Evolutionary conservation across 2,329 filamentous ascomycete genomes (phyloP).

Genomic region (Alternaria arborescens): DNA sequence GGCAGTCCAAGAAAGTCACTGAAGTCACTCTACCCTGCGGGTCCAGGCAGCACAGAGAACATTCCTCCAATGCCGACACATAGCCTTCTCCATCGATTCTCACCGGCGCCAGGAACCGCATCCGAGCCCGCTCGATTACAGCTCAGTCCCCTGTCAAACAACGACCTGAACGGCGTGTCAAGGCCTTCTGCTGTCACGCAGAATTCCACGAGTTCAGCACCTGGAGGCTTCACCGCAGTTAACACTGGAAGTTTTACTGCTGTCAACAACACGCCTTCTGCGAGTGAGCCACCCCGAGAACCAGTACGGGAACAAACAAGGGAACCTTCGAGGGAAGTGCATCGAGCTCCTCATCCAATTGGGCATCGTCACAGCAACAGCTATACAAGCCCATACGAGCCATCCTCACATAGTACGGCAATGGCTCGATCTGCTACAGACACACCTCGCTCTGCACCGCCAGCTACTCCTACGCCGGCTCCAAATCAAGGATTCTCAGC

Average conservation of each 20-base stretch:
- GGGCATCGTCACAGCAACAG: constrained; percentile 26
- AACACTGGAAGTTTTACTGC: constrained; percentile 37
- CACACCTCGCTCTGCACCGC: constrained; percentile 24
- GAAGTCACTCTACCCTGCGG: constrained; percentile 32
- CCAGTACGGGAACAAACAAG: constrained; percentile 20
- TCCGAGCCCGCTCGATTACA: constrained; percentile 35
- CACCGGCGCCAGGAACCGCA: constrained; percentile 25
- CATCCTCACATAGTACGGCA: constrained; percentile 26
- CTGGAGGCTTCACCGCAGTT: constrained; percentile 35
- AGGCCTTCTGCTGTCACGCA: constrained; percentile 23
- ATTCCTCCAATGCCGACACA: constrained; percentile 35
- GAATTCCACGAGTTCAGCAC: constrained; percentile 17
- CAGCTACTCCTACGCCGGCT: constrained; percentile 17
- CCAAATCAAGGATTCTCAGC: constrained; percentile 22
- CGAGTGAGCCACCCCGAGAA: constrained; percentile 24
- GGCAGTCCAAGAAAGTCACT: constrained; percentile 43
- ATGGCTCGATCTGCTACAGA: constrained; percentile 22
- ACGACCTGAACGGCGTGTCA: constrained; percentile 38
- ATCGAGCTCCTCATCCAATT: constrained; percentile 17
- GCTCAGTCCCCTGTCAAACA: constrained; percentile 41
- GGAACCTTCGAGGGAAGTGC: constrained; percentile 22
- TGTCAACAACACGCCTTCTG: constrained; percentile 30
- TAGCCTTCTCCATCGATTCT: constrained; percentile 25
- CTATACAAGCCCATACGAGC: constrained; percentile 45
- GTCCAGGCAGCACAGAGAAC: constrained; percentile 36